Evolutionary conservation across 345 rosid genomes (phyloP).

Genomic region (Ailanthus altissimus): DNA sequence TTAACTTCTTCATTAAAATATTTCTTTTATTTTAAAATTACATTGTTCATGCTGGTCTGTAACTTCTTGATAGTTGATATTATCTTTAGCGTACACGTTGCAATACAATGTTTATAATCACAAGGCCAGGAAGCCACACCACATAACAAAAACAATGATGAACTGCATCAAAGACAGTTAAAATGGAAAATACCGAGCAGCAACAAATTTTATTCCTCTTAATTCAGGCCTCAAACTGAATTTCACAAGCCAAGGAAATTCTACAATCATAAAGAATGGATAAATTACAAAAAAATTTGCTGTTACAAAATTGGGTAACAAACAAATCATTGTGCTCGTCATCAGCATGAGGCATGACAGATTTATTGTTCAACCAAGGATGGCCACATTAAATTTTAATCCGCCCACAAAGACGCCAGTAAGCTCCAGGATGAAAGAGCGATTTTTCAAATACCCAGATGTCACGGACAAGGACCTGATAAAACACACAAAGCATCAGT

Average conservation of each 20-base stretch:
- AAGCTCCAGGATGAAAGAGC: conserved; percentile 77
- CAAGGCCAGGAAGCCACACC: too few species aligned
- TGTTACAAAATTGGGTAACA: conserved; percentile 27
- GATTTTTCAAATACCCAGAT: conserved; percentile 98
- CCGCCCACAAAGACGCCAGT: conserved; percentile 92
- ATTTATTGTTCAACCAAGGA: background rate
- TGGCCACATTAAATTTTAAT: conserved; percentile 40
- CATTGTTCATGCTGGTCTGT: too few species aligned
- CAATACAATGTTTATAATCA: too few species aligned
- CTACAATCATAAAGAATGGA: background rate
- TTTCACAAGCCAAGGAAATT: background rate
- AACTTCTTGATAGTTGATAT: too few species aligned
- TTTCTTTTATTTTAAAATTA: too few species aligned
- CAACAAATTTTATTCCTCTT: background rate
- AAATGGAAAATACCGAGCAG: background rate
- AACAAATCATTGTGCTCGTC: background rate
- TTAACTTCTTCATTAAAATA: too few species aligned
- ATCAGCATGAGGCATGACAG: conserved; percentile 8
- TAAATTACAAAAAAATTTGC: conserved; percentile 18
- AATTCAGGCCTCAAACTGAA: background rate
- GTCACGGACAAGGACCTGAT: conserved; percentile 81
- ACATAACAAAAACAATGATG: background rate
- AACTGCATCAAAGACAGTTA: background rate
- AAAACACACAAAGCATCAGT: conserved; percentile 17
- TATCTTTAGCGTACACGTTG: too few species aligned